Conservation (phyloP, 495 filamentous ascomycete species). For the Bacidia rubella region DNA sequence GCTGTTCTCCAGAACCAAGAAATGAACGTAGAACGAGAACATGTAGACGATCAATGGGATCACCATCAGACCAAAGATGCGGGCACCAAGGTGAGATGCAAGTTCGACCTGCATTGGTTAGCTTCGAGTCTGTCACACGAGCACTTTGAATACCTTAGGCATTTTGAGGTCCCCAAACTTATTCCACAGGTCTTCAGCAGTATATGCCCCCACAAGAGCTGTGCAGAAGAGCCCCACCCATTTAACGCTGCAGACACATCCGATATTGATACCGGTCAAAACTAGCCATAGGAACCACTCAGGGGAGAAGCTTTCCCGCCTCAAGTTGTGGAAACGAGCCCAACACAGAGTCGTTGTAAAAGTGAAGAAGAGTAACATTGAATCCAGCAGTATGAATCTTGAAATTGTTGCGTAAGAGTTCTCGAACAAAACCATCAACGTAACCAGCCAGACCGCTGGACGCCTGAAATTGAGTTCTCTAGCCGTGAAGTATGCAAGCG, state of each 20-base stretch:
- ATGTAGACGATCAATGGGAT: constrained; percentile 82
- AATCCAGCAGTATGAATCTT: constrained; percentile 92
- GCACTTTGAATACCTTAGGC: constrained; percentile 45
- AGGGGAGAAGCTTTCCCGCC: constrained; percentile 64
- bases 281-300: constrained; percentile 91
- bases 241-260: constrained; percentile 96
- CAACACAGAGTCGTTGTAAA: constrained; percentile 94
- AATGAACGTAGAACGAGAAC: constrained; percentile 88
- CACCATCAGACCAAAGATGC: constrained; percentile 75
- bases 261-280: constrained; percentile 84
- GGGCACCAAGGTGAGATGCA: constrained; percentile 62
- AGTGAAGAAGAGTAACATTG: constrained; percentile 96
- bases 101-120: constrained; percentile 44
- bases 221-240: constrained; percentile 95
- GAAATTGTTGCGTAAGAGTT: constrained; percentile 99
- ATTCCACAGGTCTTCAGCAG: constrained; percentile 92
- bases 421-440: constrained; percentile 92
- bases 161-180: constrained; percentile 94
- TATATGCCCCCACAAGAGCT: constrained; percentile 88
- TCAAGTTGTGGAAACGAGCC: constrained; percentile 84
- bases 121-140: neutral
- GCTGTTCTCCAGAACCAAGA: constrained; percentile 81
- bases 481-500: constrained; percentile 88
- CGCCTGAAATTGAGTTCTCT: constrained; percentile 75
- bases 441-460: constrained; percentile 85